Evolutionary conservation across 345 rosid species (phyloP).

Genomic region (Heritiera fomes): DNA sequence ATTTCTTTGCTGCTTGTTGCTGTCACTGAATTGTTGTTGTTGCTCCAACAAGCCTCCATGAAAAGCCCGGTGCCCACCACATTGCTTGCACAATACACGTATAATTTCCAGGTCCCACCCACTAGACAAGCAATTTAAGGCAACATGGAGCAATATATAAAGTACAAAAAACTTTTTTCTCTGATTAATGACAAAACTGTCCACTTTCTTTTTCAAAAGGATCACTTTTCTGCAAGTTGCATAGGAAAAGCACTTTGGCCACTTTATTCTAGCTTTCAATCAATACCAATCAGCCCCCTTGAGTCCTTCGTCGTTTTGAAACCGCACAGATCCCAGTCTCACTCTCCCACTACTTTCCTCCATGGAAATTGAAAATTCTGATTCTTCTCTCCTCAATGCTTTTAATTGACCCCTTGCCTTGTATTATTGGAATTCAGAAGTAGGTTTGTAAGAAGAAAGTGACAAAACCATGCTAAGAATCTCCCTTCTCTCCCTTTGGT

Average conservation of each 20-base stretch:
- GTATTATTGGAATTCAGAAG: not conserved
- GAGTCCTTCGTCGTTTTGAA: not conserved
- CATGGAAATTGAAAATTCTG: constrained; percentile 1
- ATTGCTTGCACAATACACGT: not conserved
- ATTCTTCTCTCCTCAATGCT: constrained; percentile 18
- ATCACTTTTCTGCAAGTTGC: constrained; percentile 44
- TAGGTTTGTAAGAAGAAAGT: not conserved
- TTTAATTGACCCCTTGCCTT: not conserved
- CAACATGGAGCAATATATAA: constrained; percentile 34
- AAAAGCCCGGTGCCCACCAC: constrained; percentile 35
- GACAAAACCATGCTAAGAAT: not conserved
- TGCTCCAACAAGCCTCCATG: constrained; percentile 21
- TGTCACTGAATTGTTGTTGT: constrained; percentile 28
- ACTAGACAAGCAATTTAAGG: constrained; percentile 36
- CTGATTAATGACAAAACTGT: constrained; percentile 35
- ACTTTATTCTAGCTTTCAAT: constrained; percentile 32
- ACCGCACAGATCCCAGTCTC: not conserved
- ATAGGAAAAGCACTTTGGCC: constrained; percentile 37
- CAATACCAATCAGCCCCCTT: not conserved
- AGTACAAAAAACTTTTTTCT: constrained; percentile 8
- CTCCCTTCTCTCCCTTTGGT: not conserved
- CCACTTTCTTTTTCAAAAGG: constrained; percentile 34
- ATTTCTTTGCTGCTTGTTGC: constrained; percentile 24
- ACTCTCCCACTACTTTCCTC: not conserved
- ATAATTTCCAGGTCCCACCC: constrained; percentile 40